A percentile compares a stretch with the other conserved stretches of the same genome.
phyloP scores from a whole-genome alignment of 306 rosid species.

The Castanea mollissima region DNA sequence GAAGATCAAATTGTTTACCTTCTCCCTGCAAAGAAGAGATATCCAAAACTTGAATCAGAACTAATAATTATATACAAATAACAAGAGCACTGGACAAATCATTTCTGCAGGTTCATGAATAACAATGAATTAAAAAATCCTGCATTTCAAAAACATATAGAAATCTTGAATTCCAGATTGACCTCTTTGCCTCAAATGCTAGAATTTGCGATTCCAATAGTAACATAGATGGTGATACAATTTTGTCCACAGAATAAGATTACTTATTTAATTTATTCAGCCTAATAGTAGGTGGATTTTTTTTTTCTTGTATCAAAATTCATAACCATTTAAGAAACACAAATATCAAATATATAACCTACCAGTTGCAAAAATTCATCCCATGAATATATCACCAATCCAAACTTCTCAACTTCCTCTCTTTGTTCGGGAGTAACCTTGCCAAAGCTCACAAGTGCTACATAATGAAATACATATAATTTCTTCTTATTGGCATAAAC shows the following conservation, averaged over 20 bases:
- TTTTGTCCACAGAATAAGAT: neutral
- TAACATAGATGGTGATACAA: neutral
- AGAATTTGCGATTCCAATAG: neutral
- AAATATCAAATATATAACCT: constrained; percentile 31
- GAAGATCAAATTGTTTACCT: constrained; percentile 67
- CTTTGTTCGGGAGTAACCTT: constrained; percentile 71
- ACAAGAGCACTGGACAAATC: neutral
- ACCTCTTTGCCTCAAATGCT: neutral
- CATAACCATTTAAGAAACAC: neutral
- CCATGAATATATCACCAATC: constrained; percentile 71
- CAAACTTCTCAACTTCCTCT: constrained; percentile 60
- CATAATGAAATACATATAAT: constrained; percentile 19
- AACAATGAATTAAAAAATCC: constrained; percentile 7
- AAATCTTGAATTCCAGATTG: neutral
- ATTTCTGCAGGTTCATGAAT: constrained; percentile 2
- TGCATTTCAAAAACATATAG: neutral
- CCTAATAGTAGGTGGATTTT: neutral
- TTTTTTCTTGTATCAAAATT: constrained; percentile 14
- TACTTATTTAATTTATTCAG: neutral
- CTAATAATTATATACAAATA: constrained; percentile 18
- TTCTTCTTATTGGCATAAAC: constrained; percentile 1
- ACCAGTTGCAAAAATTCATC: constrained; percentile 74
- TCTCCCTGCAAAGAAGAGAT: constrained; percentile 53
- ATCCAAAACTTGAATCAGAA: constrained; percentile 34
- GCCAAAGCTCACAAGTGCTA: constrained; percentile 93